Conservation (phyloP, 2,329 filamentous ascomycete genomes). For the Sclerotinia minor region DNA sequence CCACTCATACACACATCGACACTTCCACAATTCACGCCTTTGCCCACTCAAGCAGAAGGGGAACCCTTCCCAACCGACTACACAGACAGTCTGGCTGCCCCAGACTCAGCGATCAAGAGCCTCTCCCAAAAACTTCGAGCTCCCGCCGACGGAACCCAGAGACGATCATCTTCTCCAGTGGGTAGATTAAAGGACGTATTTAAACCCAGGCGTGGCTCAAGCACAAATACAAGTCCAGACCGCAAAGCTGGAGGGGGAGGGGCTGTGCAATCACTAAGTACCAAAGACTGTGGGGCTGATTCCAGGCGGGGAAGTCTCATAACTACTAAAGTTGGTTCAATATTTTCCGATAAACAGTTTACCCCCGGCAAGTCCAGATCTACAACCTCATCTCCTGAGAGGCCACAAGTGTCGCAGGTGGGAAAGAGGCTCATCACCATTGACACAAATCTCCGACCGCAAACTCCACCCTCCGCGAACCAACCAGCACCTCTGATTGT, state of each 20-base stretch:
- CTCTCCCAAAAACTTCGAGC: slow-evolving; percentile 46
- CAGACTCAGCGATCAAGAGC: slow-evolving; percentile 39
- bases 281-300: slow-evolving; percentile 32
- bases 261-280: slow-evolving; percentile 26
- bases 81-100: slow-evolving; percentile 36
- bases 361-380: slow-evolving; percentile 29
- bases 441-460: slow-evolving; percentile 36
- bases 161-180: slow-evolving; percentile 67
- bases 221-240: slow-evolving; percentile 50
- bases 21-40: slow-evolving; percentile 44
- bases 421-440: slow-evolving; percentile 34
- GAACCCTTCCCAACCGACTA: slow-evolving; percentile 39
- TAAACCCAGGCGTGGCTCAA: slow-evolving; percentile 46
- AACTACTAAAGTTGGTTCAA: slow-evolving; percentile 37
- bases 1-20: slow-evolving; percentile 62
- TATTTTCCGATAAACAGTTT: slow-evolving; percentile 38
- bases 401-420: slow-evolving; percentile 34
- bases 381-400: slow-evolving; percentile 36
- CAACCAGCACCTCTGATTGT: slow-evolving; percentile 55
- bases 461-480: slow-evolving; percentile 38
- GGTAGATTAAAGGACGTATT: slow-evolving; percentile 74
- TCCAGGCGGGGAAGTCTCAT: slow-evolving; percentile 37
- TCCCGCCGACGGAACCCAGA: slow-evolving; percentile 48
- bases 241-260: slow-evolving; percentile 36
- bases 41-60: slow-evolving; percentile 42